A percentile compares a stretch with the other conserved stretches of the same genome.
Evolutionary conservation across 2,329 filamentous ascomycete genomes (phyloP).

Genomic region (Drechslerella coelobrocha): DNA sequence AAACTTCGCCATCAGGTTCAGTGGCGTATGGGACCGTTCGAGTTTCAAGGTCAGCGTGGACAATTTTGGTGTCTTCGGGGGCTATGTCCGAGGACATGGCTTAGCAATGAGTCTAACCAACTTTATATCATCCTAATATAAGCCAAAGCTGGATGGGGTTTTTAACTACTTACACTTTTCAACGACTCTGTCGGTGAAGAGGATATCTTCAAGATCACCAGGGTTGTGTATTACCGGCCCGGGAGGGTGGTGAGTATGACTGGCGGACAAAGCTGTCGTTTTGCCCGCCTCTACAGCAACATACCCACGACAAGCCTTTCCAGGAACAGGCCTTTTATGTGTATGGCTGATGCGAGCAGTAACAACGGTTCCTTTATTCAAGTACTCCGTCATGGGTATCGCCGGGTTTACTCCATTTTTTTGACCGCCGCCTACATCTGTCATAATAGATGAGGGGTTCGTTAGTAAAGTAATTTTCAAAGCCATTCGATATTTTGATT

Average conservation of each 20-base stretch:
- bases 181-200: constrained; percentile 9
- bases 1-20: constrained; percentile 6
- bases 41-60: constrained; percentile 29
- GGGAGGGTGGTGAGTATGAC: constrained; percentile 19
- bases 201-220: constrained; percentile 24
- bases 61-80: neutral
- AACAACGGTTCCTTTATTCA: constrained; percentile 14
- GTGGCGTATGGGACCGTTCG: constrained; percentile 29
- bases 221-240: constrained; percentile 32
- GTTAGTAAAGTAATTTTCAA: constrained; percentile 6
- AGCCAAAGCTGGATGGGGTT: too few species aligned
- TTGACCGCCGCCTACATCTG: constrained; percentile 5
- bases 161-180: neutral
- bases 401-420: constrained; percentile 9
- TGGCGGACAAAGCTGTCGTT: neutral
- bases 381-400: constrained; percentile 18
- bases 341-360: constrained; percentile 28
- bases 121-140: too few species aligned
- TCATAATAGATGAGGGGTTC: neutral
- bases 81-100: neutral
- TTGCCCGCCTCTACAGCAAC: neutral
- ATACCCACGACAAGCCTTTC: neutral
- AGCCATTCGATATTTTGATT: constrained; percentile 4
- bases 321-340: constrained; percentile 19
- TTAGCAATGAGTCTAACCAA: neutral